Percentiles rank a stretch among this genome's conserved stretches.
Evolutionary conservation across 169 alveolate genomes (phyloP).

Genomic region (Babesia bigemina): DNA sequence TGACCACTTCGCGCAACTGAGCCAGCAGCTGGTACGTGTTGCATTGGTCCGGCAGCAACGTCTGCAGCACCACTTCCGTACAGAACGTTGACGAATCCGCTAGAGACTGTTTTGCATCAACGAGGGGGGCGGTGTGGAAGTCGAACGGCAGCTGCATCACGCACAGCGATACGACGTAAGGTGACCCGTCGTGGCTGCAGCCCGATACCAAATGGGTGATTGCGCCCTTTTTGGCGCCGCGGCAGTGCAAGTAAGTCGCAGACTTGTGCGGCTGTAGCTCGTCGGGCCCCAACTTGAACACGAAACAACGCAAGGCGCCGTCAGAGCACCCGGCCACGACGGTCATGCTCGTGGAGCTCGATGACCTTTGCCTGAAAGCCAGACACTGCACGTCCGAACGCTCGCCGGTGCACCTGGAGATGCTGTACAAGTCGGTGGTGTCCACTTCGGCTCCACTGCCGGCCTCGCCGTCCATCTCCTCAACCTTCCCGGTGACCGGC

Average conservation of each 20-base stretch:
- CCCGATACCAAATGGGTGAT: constrained; percentile 22
- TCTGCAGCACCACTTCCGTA: constrained; percentile 42
- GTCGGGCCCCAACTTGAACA: constrained; percentile 10
- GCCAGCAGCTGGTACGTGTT: constrained; percentile 30
- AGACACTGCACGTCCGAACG: constrained; percentile 21
- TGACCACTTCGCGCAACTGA: constrained; percentile 37
- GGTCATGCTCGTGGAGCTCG: constrained; percentile 24
- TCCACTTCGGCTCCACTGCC: background rate
- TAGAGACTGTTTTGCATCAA: constrained; percentile 1
- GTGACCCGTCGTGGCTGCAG: constrained; percentile 16
- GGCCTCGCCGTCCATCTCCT: background rate
- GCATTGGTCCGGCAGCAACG: constrained; percentile 43
- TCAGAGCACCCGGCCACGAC: constrained; percentile 58
- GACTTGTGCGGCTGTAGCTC: constrained; percentile 20
- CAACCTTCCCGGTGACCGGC: background rate
- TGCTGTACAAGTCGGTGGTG: background rate
- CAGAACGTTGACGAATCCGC: constrained; percentile 37
- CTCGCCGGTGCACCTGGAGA: constrained; percentile 1
- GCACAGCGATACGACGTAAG: constrained; percentile 49
- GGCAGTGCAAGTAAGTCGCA: constrained; percentile 47
- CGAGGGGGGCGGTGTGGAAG: constrained; percentile 1
- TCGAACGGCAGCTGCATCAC: constrained; percentile 30
- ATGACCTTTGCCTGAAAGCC: constrained; percentile 26
- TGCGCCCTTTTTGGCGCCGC: constrained; percentile 30
- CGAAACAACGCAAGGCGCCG: constrained; percentile 49